A percentile compares a stretch with the other conserved stretches of the same genome.
These are phyloP conservation scores for Annulohypoxylon truncatum DNA, from an alignment of 2,329 filamentous ascomycete genomes.

Conservation along the genomic window DNA sequence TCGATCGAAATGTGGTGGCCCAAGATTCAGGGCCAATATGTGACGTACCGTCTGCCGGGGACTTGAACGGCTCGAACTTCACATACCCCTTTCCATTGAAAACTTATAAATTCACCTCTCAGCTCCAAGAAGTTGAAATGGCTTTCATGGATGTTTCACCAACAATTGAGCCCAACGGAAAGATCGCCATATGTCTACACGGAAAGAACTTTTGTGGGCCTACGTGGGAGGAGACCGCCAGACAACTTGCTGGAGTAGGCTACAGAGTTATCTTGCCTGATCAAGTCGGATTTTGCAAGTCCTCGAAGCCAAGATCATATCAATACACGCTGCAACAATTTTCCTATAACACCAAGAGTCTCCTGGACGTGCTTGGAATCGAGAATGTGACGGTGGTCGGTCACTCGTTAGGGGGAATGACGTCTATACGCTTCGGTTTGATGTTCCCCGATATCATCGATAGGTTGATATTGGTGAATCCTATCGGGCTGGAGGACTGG, in stretches of 20 bases:
- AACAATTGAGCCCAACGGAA: conserved; percentile 50
- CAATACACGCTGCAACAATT: conserved; percentile 65
- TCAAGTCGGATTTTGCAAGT: conserved; percentile 69
- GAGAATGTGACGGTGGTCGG: conserved; percentile 61
- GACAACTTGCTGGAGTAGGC: conserved; percentile 55
- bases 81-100: conserved; percentile 64
- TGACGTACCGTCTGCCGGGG: conserved; percentile 53
- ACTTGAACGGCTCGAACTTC: conserved; percentile 63
- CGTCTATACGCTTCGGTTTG: conserved; percentile 62
- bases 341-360: conserved; percentile 61
- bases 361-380: conserved; percentile 59
- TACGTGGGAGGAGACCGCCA: conserved; percentile 63
- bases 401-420: conserved; percentile 68
- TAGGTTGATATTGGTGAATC: conserved; percentile 61
- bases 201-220: conserved; percentile 68
- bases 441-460: conserved; percentile 60
- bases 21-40: conserved; percentile 46
- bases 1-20: conserved; percentile 24
- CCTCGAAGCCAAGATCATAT: conserved; percentile 61
- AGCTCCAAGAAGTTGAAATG: conserved; percentile 63
- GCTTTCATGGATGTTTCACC: conserved; percentile 66
- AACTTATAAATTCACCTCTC: conserved; percentile 60
- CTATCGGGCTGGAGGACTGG: conserved; percentile 67
- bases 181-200: conserved; percentile 62
- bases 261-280: conserved; percentile 66